Conservation (phyloP, 306 rosid genomes). For the Hippophae tibetana region DNA sequence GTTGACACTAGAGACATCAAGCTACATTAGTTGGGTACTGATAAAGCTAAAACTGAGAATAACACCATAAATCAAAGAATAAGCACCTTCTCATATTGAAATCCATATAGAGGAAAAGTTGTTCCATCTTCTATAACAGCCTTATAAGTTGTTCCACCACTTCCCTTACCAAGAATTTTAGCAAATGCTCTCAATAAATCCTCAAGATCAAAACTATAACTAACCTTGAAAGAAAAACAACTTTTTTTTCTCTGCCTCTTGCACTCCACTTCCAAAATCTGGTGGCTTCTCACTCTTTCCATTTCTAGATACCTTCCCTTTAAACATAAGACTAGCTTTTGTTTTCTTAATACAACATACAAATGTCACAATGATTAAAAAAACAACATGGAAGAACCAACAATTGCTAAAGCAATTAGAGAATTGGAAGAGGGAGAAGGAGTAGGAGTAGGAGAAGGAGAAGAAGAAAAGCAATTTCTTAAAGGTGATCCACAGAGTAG, state of each 20-base stretch:
- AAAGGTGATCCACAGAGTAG: conserved; percentile 61
- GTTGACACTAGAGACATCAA: no score
- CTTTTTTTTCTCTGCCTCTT: conserved; percentile 72
- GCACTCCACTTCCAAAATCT: conserved; percentile 79
- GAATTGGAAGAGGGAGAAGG: conserved; percentile 35
- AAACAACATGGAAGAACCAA: conserved; percentile 35
- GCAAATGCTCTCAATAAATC: conserved; percentile 21
- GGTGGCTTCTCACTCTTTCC: conserved; percentile 53
- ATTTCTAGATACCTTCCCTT: conserved; percentile 44
- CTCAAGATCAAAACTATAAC: conserved; percentile 60
- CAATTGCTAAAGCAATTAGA: conserved; percentile 45
- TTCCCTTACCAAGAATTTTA: conserved; percentile 84
- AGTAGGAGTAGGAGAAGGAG: conserved; percentile 35
- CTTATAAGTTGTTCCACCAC: conserved; percentile 73
- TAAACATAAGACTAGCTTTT: conserved; percentile 29
- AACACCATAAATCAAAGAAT: no score
- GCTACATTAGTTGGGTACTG: no score
- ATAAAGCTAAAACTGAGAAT: no score
- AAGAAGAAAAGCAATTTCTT: conserved; percentile 30
- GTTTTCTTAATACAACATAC: conserved; percentile 37
- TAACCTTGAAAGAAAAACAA: conserved; percentile 61
- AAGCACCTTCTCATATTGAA: no score
- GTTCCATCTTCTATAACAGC: conserved; percentile 82
- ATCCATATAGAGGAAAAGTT: not conserved
- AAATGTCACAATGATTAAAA: conserved; percentile 27